Percentiles rank a stretch among this genome's conserved stretches.
Conservation (phyloP, 164 flowering plant genomes). For the Annona squamosa region DNA sequence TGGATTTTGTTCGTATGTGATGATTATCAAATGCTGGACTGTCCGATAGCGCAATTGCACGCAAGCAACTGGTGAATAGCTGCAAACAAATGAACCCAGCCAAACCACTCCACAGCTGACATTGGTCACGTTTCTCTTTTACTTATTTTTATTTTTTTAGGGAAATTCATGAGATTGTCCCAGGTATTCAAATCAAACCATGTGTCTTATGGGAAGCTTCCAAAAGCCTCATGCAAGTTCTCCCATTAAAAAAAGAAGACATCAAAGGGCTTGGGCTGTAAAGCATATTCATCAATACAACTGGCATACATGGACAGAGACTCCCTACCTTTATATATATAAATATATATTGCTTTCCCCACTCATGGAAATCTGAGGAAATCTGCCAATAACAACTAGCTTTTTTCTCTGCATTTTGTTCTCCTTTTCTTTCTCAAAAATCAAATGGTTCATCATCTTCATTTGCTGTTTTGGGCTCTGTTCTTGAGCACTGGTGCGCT, state of each 20-base stretch:
- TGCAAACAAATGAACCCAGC: no score
- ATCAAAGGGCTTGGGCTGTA: neutral
- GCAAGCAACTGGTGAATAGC: no score
- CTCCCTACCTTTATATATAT: neutral
- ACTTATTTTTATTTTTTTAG: no score
- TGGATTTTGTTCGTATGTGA: no score
- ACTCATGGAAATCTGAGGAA: neutral
- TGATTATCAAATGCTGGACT: no score
- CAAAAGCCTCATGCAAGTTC: no score
- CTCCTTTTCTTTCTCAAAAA: neutral
- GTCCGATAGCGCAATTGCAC: no score
- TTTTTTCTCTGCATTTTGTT: neutral
- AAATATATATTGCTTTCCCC: neutral
- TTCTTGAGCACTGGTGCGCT: neutral
- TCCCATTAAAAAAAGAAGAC: no score
- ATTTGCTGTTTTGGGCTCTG: neutral
- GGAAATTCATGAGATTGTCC: neutral
- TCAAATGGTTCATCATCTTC: neutral
- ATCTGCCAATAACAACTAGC: neutral
- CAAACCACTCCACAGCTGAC: no score
- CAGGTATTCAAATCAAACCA: neutral
- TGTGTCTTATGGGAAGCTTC: neutral
- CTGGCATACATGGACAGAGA: neutral
- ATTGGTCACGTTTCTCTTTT: no score
- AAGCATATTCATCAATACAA: neutral